Base-by-base conservation (phyloP, 768 basidiomycete genomes). In the Pleurotus citrinopileatus region DNA sequence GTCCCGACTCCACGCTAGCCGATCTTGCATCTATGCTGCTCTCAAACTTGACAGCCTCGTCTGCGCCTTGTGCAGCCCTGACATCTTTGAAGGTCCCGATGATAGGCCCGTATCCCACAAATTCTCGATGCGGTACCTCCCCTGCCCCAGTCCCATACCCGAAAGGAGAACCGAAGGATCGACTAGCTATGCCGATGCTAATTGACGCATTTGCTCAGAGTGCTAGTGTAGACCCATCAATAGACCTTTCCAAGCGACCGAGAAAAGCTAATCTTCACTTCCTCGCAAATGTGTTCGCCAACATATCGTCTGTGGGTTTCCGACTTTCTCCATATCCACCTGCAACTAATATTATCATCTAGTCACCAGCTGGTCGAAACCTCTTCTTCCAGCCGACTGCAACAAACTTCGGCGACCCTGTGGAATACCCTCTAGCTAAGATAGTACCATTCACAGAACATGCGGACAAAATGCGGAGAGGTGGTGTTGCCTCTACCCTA, bases 21-120 rank as follows among this genome's bases (percentile, higher is more conserved):
- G 95, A 98, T 74, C 83, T 98, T 17, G 93, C 94, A 2, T 81
- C 92, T n/a, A 98, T 98, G 96, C 77, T 98, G 1, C 79, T 98
- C 8, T 96, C 94, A n/a, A 98, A 98, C 71, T 73, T 97, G 28
- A 90, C 93, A 7, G 80, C 89, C 3, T 85, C 90, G 40, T 76
- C 89, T 2, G 69, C 79, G 0, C 80, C 89, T 51, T 87, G 90
- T 59, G 72, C 79, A 8, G 67, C 77, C 6, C 67, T 98, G 7
- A 71, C 93, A 4, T 73, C 74, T 1, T 72, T 94, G 40, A 81
- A 81, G 55, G 78, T 97, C 43, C 71, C 83, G 2, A 73, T 94
- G 42, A 75, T 90, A 15, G 68, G 73, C 7, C 76, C 78, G 52
- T 91, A 86, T 65, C 81, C 91, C n/a, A 74, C 82, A 0, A 82